phyloP scores from a whole-genome alignment of 2,329 filamentous ascomycete species.

The Sporothrix dimorphospora region DNA sequence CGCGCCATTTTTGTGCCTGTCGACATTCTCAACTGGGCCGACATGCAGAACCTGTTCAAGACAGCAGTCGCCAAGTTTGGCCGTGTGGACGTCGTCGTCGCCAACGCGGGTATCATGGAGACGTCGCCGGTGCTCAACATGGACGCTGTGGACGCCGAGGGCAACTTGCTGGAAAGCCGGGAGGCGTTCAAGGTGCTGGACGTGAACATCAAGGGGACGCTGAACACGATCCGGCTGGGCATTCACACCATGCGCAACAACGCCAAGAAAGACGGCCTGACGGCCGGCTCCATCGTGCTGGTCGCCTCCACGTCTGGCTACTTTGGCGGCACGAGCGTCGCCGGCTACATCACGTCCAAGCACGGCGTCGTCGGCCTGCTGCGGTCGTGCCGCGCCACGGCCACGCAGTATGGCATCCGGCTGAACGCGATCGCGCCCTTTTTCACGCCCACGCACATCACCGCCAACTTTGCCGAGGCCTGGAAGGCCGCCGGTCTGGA shows the following conservation, averaged over 20 bases:
- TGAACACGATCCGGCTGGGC: constrained; percentile 41
- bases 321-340: constrained; percentile 38
- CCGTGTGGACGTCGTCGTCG: constrained; percentile 45
- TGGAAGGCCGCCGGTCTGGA: constrained; percentile 45
- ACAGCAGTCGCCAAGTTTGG: constrained; percentile 41
- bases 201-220: constrained; percentile 49
- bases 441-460: constrained; percentile 50
- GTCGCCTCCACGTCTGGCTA: constrained; percentile 41
- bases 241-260: constrained; percentile 38
- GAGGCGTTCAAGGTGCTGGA: constrained; percentile 43
- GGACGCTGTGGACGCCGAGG: constrained; percentile 34
- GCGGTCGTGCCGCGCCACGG: constrained; percentile 29
- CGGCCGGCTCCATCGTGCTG: constrained; percentile 50
- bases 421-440: constrained; percentile 50
- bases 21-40: constrained; percentile 43
- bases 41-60: constrained; percentile 44
- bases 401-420: constrained; percentile 41
- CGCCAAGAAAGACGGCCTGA: neutral
- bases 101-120: constrained; percentile 49
- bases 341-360: constrained; percentile 35
- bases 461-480: constrained; percentile 42
- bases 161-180: constrained; percentile 34
- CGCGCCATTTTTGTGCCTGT: constrained; percentile 43
- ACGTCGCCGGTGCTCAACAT: constrained; percentile 36
- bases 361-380: constrained; percentile 34